Evolutionary conservation across 257 asterid genomes (phyloP).

Genomic region (Fraxinus americana): DNA sequence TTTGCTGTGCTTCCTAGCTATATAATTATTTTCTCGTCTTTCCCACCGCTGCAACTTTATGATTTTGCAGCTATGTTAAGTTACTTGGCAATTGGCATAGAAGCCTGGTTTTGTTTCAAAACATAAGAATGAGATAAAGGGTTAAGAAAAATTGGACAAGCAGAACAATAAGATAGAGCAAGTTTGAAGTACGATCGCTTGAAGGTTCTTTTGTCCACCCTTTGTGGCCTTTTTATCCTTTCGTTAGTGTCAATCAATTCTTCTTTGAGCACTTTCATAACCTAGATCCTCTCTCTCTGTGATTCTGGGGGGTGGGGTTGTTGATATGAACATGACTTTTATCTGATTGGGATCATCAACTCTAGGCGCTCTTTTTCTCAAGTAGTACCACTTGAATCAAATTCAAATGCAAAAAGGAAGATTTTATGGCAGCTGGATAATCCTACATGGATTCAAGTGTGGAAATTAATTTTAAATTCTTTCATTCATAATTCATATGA

Average conservation of each 20-base stretch:
- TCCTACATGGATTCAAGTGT: not conserved
- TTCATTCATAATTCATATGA: not conserved
- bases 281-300: no score
- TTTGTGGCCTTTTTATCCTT: not conserved
- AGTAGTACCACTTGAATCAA: not conserved
- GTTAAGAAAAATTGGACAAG: not conserved
- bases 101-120: not conserved
- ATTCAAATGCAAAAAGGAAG: not conserved
- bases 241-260: not conserved
- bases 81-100: not conserved
- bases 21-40: not conserved
- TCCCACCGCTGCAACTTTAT: not conserved
- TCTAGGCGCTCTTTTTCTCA: not conserved
- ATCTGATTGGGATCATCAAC: not conserved
- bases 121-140: not conserved
- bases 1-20: not conserved
- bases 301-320: not conserved
- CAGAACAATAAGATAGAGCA: no score
- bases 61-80: not conserved
- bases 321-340: not conserved
- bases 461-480: not conserved
- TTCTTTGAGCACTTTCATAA: not conserved
- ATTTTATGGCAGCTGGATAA: no score
- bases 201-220: not conserved
- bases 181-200: not conserved